A percentile compares a stretch with the other conserved stretches of the same genome.
phyloP scores from a whole-genome alignment of 495 filamentous ascomycete species.

The Penicillium fimorum region DNA sequence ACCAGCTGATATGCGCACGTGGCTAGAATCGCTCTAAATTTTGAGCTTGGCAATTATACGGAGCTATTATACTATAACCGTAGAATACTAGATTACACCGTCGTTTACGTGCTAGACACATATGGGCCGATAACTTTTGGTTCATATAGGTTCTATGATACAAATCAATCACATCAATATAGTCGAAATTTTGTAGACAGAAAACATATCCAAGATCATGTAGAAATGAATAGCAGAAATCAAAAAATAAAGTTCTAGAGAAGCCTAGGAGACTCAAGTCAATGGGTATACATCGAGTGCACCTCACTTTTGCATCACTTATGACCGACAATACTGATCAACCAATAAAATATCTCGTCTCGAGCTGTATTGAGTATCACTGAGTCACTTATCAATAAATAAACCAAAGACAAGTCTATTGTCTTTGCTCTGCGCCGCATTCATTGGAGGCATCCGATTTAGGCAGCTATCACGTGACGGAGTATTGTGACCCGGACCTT shows the following conservation, averaged over 20 bases:
- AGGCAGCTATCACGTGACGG: conserved; percentile 30
- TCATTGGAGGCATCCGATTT: conserved; percentile 8
- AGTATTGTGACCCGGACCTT: conserved; percentile 26
- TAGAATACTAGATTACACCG: background rate
- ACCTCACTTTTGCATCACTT: background rate
- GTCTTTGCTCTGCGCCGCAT: background rate
- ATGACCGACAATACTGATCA: background rate
- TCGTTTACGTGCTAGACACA: background rate
- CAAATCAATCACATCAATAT: background rate
- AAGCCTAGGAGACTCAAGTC: background rate
- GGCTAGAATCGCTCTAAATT: background rate
- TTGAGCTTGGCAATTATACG: background rate
- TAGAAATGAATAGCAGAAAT: background rate
- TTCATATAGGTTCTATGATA: background rate
- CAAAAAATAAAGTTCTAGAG: background rate
- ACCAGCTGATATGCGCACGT: background rate
- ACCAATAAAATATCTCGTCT: background rate
- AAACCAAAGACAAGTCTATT: background rate
- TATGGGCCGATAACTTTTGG: background rate
- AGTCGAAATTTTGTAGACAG: background rate
- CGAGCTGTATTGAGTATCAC: background rate
- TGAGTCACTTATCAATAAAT: conserved; percentile 1
- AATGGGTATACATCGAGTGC: background rate
- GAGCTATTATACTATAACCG: background rate
- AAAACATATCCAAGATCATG: background rate